A percentile compares a stretch with the other conserved stretches of the same genome.
Conservation (phyloP, 176 grass and related monocot species). For the Saccharum officinarum region DNA sequence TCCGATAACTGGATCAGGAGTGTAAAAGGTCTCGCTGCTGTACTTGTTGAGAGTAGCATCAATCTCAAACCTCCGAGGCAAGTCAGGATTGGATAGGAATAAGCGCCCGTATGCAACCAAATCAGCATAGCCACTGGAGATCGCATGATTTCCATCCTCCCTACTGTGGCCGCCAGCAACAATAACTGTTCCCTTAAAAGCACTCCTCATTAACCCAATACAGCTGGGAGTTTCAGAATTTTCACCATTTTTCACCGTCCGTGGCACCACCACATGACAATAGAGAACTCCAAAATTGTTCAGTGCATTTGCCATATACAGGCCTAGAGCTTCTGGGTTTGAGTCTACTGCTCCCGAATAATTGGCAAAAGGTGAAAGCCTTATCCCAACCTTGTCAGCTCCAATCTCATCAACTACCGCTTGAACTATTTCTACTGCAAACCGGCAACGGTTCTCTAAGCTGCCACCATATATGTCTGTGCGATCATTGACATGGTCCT, state of each 20-base stretch:
- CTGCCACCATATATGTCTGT: conserved; percentile 67
- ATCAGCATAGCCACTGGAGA: conserved; percentile 58
- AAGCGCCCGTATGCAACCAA: conserved; percentile 69
- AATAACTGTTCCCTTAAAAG: conserved; percentile 64
- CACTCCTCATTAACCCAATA: conserved; percentile 59
- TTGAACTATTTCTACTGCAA: conserved; percentile 67
- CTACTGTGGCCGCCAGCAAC: conserved; percentile 53
- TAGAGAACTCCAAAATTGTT: conserved; percentile 63
- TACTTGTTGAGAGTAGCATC: conserved; percentile 70
- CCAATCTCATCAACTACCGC: conserved; percentile 69
- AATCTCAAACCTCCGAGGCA: conserved; percentile 65
- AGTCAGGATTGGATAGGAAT: conserved; percentile 79
- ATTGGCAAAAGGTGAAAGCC: conserved; percentile 64
- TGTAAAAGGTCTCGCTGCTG: conserved; percentile 68
- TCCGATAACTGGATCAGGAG: conserved; percentile 63
- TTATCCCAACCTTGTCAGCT: conserved; percentile 70
- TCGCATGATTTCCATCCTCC: conserved; percentile 61
- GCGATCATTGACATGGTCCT: conserved; percentile 72
- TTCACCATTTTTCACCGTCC: conserved; percentile 45
- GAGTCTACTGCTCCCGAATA: conserved; percentile 59
- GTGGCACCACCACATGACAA: conserved; percentile 69
- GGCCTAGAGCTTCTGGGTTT: conserved; percentile 53
- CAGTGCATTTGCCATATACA: conserved; percentile 65
- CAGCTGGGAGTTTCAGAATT: conserved; percentile 46
- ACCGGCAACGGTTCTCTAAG: conserved; percentile 73